These are phyloP conservation scores for Aureobasidium lini DNA, from an alignment of 2,329 filamentous ascomycete species.

Conservation along the genomic window DNA sequence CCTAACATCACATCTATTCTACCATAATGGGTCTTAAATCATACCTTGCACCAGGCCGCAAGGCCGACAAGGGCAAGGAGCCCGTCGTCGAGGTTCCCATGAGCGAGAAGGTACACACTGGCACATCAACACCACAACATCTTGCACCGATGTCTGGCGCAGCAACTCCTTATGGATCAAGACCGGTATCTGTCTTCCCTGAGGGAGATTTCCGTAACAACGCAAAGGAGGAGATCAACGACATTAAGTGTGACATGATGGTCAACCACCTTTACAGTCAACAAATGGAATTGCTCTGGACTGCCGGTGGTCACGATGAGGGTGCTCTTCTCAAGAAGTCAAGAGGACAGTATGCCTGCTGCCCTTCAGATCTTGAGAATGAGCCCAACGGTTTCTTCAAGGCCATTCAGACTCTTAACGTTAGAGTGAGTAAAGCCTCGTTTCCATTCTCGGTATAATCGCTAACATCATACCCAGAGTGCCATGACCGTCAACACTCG, in stretches of 20 bases:
- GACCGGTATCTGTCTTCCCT: slow-evolving; percentile 30
- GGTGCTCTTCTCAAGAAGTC: slow-evolving; percentile 50
- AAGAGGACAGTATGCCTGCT: slow-evolving; percentile 45
- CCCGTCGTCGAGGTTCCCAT: background rate
- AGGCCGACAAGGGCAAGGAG: slow-evolving; percentile 9
- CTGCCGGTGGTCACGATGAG: slow-evolving; percentile 40
- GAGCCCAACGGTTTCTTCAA: slow-evolving; percentile 44
- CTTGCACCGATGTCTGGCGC: background rate
- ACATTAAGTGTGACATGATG: slow-evolving; percentile 55
- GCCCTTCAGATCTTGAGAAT: slow-evolving; percentile 40
- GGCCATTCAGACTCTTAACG: slow-evolving; percentile 44
- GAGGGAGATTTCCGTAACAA: slow-evolving; percentile 31
- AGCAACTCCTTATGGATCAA: slow-evolving; percentile 23
- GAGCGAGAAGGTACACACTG: slow-evolving; percentile 6
- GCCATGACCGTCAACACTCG: slow-evolving; percentile 62
- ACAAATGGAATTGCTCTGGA: slow-evolving; percentile 51
- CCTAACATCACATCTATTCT: background rate
- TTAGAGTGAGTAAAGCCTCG: slow-evolving; percentile 38
- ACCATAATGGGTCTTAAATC: slow-evolving; percentile 16
- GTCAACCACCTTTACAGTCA: slow-evolving; percentile 57
- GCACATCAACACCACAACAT: slow-evolving; percentile 10
- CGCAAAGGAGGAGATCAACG: slow-evolving; percentile 38
- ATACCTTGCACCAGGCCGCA: slow-evolving; percentile 17
- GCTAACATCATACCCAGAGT: slow-evolving; percentile 36
- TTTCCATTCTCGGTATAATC: background rate